Conservation (phyloP, 257 asterid species). For the Hygrophila difformis region DNA sequence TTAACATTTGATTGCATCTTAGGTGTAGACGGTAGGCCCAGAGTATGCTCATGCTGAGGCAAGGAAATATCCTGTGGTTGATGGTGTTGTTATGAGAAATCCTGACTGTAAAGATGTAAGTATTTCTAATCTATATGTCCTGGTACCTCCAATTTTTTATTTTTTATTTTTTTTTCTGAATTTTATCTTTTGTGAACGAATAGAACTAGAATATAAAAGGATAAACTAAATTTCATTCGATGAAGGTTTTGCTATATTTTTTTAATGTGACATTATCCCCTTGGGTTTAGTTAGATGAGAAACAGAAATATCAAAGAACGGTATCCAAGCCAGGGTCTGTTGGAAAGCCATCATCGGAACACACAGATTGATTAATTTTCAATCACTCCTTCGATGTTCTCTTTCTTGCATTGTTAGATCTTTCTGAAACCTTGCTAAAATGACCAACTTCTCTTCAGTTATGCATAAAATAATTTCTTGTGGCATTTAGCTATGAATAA, state of each 20-base stretch:
- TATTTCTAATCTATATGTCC: constrained; percentile 1
- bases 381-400: too few relatives aligned
- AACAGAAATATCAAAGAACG: neutral
- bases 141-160: neutral
- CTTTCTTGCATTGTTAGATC: too few relatives aligned
- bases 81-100: constrained; percentile 99
- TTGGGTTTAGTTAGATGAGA: neutral
- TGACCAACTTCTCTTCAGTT: neutral
- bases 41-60: constrained; percentile 99
- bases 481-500: neutral
- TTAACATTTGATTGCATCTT: constrained; percentile 12
- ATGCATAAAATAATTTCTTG: neutral
- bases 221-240: constrained; percentile 3
- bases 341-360: neutral
- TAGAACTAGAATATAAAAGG: constrained; percentile 3
- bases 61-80: constrained; percentile 97
- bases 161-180: too few relatives aligned
- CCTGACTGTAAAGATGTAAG: constrained; percentile 97
- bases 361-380: neutral
- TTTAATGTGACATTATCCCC: neutral
- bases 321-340: neutral
- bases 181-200: constrained; percentile 4
- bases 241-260: constrained; percentile 11
- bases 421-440: neutral
- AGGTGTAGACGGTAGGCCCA: constrained; percentile 97